A percentile compares a stretch with the other conserved stretches of the same genome.
Evolutionary conservation across 2,329 filamentous ascomycete species (phyloP).

Genomic region (Ceratocystis variospora): DNA sequence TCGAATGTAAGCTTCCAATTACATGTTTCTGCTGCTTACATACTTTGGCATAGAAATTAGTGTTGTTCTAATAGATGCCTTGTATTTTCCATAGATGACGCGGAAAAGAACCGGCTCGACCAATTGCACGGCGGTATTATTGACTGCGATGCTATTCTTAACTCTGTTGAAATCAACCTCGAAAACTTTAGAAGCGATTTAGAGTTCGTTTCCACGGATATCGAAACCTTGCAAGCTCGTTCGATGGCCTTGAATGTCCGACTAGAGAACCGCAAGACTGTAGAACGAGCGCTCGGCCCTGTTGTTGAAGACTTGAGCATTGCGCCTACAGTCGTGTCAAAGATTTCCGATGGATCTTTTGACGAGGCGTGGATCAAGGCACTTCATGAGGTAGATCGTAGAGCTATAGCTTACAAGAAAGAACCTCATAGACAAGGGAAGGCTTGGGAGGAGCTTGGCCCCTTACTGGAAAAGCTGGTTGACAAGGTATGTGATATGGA

Average conservation of each 20-base stretch:
- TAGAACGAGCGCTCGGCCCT: constrained; percentile 76
- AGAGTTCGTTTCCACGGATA: constrained; percentile 82
- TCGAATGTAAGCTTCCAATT: constrained; percentile 14
- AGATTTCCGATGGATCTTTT: constrained; percentile 76
- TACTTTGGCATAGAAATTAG: background rate
- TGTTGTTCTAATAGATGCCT: background rate
- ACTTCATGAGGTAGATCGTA: constrained; percentile 69
- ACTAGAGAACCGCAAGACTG: constrained; percentile 74
- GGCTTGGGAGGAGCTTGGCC: constrained; percentile 69
- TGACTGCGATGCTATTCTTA: constrained; percentile 84
- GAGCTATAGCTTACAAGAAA: constrained; percentile 56
- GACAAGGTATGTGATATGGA: constrained; percentile 45
- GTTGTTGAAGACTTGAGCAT: constrained; percentile 86
- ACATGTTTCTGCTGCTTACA: background rate
- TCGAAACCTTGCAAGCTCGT: constrained; percentile 79
- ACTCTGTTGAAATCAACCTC: constrained; percentile 83
- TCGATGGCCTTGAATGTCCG: constrained; percentile 72
- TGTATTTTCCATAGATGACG: constrained; percentile 44
- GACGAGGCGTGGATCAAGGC: constrained; percentile 81
- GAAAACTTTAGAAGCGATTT: constrained; percentile 89
- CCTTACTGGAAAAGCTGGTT: constrained; percentile 70
- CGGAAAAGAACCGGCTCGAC: constrained; percentile 72
- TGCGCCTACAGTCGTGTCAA: constrained; percentile 66
- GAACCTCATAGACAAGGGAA: constrained; percentile 54
- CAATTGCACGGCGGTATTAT: constrained; percentile 79